Evolutionary conservation across 2,329 filamentous ascomycete genomes (phyloP).

Genomic region (Colletotrichum somersetense): DNA sequence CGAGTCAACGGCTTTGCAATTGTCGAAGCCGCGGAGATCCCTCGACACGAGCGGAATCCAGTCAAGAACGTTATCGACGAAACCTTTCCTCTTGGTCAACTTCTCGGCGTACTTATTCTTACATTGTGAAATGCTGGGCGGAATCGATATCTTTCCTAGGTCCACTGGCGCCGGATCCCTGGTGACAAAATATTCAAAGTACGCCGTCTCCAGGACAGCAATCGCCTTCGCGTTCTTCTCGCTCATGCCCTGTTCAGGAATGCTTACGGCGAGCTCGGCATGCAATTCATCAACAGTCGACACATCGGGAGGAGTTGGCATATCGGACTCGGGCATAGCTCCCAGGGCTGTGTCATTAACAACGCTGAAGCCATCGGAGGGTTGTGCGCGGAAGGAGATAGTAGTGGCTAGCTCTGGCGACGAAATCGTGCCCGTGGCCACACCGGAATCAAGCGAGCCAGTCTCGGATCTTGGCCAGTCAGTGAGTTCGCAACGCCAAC

Average conservation of each 20-base stretch:
- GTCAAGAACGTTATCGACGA: slow-evolving; percentile 3
- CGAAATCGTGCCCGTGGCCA: slow-evolving; percentile 15
- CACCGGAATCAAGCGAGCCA: not conserved
- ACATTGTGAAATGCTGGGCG: slow-evolving; percentile 14
- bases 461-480: not conserved
- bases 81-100: not conserved
- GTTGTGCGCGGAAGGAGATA: slow-evolving; percentile 22
- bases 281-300: slow-evolving; percentile 15
- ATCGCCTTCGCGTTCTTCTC: slow-evolving; percentile 18
- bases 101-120: slow-evolving; percentile 9
- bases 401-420: slow-evolving; percentile 22
- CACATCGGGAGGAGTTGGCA: slow-evolving; percentile 22
- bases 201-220: slow-evolving; percentile 35
- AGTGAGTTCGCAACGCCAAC: not conserved
- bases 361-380: slow-evolving; percentile 22
- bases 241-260: slow-evolving; percentile 12
- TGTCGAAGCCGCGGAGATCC: slow-evolving; percentile 21
- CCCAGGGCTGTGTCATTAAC: slow-evolving; percentile 17
- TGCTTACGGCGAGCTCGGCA: slow-evolving; percentile 28
- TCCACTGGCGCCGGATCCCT: slow-evolving; percentile 31
- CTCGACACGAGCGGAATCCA: slow-evolving; percentile 26
- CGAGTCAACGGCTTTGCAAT: slow-evolving; percentile 25
- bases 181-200: slow-evolving; percentile 36
- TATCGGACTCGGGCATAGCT: slow-evolving; percentile 26
- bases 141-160: slow-evolving; percentile 11